Evolutionary conservation across 805 yeast genomes (phyloP).

Genomic region (Wickerhamiella kazuoi): DNA sequence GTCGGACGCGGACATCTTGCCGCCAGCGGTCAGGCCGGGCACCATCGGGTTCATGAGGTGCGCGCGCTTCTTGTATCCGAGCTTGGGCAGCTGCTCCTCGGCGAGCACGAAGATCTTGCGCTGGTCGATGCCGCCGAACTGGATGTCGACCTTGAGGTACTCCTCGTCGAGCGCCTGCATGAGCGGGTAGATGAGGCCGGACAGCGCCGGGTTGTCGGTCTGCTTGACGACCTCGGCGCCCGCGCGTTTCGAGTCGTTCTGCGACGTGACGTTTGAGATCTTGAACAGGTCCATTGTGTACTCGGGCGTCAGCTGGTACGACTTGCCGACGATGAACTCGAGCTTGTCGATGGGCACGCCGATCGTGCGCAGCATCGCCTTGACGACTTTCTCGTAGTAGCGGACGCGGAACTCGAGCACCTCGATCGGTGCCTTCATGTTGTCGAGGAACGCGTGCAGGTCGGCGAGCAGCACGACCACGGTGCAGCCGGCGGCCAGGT

Average conservation of each 20-base stretch:
- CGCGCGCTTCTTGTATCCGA: conserved; percentile 94
- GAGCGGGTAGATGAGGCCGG: conserved; percentile 90
- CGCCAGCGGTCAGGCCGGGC: conserved; percentile 93
- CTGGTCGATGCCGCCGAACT: conserved; percentile 98
- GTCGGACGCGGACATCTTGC: conserved; percentile 95
- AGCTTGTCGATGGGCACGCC: conserved; percentile 85
- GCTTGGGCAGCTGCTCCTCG: conserved; percentile 70
- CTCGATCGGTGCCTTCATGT: conserved; percentile 95
- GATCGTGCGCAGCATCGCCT: conserved; percentile 68
- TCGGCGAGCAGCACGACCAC: conserved; percentile 86
- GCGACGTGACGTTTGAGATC: conserved; percentile 68
- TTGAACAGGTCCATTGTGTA: conserved; percentile 83
- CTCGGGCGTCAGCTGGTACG: conserved; percentile 63
- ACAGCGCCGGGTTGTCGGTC: conserved; percentile 79
- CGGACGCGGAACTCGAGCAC: conserved; percentile 75
- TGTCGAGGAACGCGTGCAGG: conserved; percentile 89
- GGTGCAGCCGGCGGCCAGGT: conserved; percentile 89
- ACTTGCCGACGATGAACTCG: conserved; percentile 68
- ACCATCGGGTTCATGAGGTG: conserved; percentile 99
- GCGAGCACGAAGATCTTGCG: conserved; percentile 94
- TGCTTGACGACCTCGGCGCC: conserved; percentile 99
- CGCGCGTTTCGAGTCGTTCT: conserved; percentile 94
- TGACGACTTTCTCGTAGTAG: conserved; percentile 71
- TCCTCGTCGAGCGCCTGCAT: conserved; percentile 98
- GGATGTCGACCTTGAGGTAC: conserved; percentile 72